phyloP scores from a whole-genome alignment of 1,284 basidiomycete species.

The Cerrena zonata region DNA sequence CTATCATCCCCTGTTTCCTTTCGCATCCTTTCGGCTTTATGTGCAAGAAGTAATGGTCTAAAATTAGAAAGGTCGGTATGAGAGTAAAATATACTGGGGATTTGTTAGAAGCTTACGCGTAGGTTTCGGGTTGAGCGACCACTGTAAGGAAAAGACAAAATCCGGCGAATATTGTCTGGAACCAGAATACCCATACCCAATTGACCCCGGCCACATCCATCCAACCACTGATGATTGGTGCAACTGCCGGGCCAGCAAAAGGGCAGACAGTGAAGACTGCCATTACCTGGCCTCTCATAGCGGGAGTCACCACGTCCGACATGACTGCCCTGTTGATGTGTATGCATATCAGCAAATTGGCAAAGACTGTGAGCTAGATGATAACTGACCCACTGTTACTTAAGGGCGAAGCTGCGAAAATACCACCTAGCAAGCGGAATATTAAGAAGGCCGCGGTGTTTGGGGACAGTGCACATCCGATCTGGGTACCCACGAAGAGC shows the following conservation, averaged over 20 bases:
- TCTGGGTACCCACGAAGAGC: slow-evolving; percentile 44
- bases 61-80: background rate
- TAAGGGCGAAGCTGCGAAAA: slow-evolving; percentile 33
- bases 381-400: slow-evolving; percentile 21
- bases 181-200: slow-evolving; percentile 17
- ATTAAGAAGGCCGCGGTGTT: slow-evolving; percentile 50
- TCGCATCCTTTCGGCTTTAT: slow-evolving; percentile 38
- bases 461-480: slow-evolving; percentile 48
- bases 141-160: slow-evolving; percentile 43
- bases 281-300: slow-evolving; percentile 48
- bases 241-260: slow-evolving; percentile 10
- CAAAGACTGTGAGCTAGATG: too few relatives aligned
- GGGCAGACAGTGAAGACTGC: slow-evolving; percentile 37
- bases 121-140: slow-evolving; percentile 70
- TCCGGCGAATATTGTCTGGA: slow-evolving; percentile 24
- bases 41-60: slow-evolving; percentile 51
- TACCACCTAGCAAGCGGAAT: slow-evolving; percentile 56
- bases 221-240: slow-evolving; percentile 5
- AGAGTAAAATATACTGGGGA: background rate
- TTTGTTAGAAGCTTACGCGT: slow-evolving; percentile 27
- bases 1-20: slow-evolving; percentile 57
- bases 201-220: slow-evolving; percentile 29
- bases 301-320: slow-evolving; percentile 29
- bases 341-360: background rate
- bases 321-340: slow-evolving; percentile 4